A percentile compares a stretch with the other conserved stretches of the same genome.
These are phyloP conservation scores for Curvularia verruculosa DNA, from an alignment of 2,329 filamentous ascomycete species.

Conservation along the genomic window DNA sequence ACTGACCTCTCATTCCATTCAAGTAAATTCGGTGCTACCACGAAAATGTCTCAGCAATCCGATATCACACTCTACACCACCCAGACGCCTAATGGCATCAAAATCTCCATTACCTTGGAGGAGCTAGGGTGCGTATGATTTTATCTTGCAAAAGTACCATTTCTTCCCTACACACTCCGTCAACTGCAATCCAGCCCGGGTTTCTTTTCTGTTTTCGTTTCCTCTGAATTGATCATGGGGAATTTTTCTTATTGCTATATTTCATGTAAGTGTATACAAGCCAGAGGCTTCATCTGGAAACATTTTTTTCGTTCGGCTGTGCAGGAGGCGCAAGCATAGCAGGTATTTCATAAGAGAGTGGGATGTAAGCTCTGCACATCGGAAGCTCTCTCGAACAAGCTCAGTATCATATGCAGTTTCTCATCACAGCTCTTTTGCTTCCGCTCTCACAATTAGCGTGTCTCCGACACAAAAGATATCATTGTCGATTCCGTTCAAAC, in stretches of 20 bases:
- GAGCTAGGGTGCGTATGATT: conserved; percentile 66
- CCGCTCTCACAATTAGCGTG: neutral
- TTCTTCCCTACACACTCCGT: neutral
- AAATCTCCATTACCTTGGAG: conserved; percentile 84
- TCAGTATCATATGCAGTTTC: neutral
- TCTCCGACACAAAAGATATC: neutral
- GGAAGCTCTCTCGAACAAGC: neutral
- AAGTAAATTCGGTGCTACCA: neutral
- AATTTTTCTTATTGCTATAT: neutral
- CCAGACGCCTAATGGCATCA: conserved; percentile 88
- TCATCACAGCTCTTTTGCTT: neutral
- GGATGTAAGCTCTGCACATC: neutral
- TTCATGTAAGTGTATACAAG: neutral
- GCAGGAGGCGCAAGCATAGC: neutral
- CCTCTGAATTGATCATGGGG: neutral
- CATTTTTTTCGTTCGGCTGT: neutral
- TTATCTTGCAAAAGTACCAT: neutral
- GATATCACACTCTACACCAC: conserved; percentile 82
- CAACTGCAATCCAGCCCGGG: neutral
- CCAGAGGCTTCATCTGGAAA: neutral
- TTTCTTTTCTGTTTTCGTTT: too few species aligned
- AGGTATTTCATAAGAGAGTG: neutral
- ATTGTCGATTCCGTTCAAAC: neutral
- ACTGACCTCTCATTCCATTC: neutral
- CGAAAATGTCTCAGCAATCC: conserved; percentile 49